Base-by-base conservation (phyloP, 208 protist species). In the Acanthamoeba healyi region DNA sequence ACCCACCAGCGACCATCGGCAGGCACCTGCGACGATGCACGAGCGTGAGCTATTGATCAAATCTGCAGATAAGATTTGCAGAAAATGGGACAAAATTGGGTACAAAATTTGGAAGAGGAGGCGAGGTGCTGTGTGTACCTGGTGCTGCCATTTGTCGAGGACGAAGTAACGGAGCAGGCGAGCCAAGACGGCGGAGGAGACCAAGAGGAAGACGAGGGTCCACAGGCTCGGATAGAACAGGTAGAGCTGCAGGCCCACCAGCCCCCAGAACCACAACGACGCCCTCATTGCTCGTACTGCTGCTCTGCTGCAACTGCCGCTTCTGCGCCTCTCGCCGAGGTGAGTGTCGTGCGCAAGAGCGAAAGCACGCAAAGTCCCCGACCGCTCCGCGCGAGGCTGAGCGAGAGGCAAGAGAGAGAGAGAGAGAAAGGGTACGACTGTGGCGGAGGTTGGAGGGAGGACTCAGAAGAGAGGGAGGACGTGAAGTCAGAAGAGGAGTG, bases 151-250 rank as follows among this genome's bases (percentile, higher is more conserved):
- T 24, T 84, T 84, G 44, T 84, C 42, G 42, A 84, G 44, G 26
- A 84, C 74, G 17, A 58, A 84, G 74, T 46, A n/a, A 1, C 74
- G 74, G 74, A 84, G 74, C 42, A 84, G 15, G 7, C 74, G 74
- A 56, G 74, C 74, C 14, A 84, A 5, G 17, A 56, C 74, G 22
- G 74, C 24, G 42, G 74, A 26, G 9, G 32, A 29, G 42, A 84
- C 12, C 26, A 84, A 26, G 22, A 84, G 10, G n/a, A 56, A 84
- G 15, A 84, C 17, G 9, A 84, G 74, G 42, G 19, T 36, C n/a
- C 32, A 84, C 42, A n/a, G 5, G 36, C 44, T 36, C 10, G 44
- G n/a, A 9, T 4, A 84, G 74, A 84, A 84, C 26, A 84, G 17
- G n/a, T 84, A 84, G 4, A 84, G 26, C 74, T 40, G 74, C 74